Base-by-base conservation (phyloP, 140 eudicot genomes). In the Cichorium intybus region DNA sequence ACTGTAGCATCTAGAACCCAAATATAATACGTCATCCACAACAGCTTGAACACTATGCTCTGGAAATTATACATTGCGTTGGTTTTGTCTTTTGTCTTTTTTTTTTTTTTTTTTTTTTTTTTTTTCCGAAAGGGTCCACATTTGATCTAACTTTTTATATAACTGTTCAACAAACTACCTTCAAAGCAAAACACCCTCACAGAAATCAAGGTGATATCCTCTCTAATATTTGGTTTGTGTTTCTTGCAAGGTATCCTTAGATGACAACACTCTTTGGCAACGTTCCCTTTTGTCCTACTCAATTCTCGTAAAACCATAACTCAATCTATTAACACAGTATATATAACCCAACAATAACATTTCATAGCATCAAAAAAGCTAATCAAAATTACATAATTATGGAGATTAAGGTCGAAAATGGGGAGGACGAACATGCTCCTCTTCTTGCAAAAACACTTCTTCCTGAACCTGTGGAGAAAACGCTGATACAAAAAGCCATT, bases 181-280 rank as follows among this genome's bases (percentile, higher is more conserved):
- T 43, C 49, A 43, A 43, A 43, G 49, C 18, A 43, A 43, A 14
- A 43, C 49, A 4, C 49, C 49, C 18, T 1, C 49, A 43, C 49
- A 15, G 18, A 43, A 43, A 43, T 43, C 49, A 43, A 43, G 49
- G 20, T 43, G 18, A 43, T 55, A 17, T 43, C 65, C 43, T 34
- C 73, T 65, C 47, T 58, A 24, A 59, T 31, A 57, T 70, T 48
- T 39, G 82, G 27, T 83, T 78, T 56, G 66, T 48, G 78, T 89
- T 86, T 74, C 95, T 89, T 89, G 87, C 87, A 86, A 86, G 95
- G 62, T 65, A 85, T 72, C 48, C 29, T 66, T 70, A 75, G 26
- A 78, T 14, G 66, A 54, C 3, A 28, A 63, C 60, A 62, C 62
- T 60, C 69, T 49, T 54, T 14, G 15, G 24, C 66, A 69, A 43